These are phyloP conservation scores for Podila horticola DNA, from an alignment of 192 early-diverging fungal species.

Conservation along the genomic window DNA sequence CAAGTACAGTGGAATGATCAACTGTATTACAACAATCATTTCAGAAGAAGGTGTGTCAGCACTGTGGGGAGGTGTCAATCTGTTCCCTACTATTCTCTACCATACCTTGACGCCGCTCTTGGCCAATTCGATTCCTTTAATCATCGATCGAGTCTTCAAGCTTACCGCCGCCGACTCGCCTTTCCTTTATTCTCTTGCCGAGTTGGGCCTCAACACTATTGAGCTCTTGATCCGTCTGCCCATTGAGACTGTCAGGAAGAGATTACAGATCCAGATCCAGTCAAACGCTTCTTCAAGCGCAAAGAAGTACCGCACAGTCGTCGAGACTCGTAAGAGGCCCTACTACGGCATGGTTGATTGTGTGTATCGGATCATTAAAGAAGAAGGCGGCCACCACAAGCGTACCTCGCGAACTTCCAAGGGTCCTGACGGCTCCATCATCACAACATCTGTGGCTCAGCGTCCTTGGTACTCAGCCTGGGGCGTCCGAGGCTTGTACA, in stretches of 20 bases:
- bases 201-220: constrained; percentile 76
- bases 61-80: constrained; percentile 76
- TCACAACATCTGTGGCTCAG: constrained; percentile 13
- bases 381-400: constrained; percentile 73
- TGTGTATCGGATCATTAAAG: constrained; percentile 75
- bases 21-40: constrained; percentile 80
- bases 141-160: constrained; percentile 74
- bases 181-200: constrained; percentile 68
- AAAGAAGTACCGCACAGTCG: constrained; percentile 69
- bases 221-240: constrained; percentile 84
- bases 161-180: constrained; percentile 77
- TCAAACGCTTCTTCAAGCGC: constrained; percentile 28
- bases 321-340: constrained; percentile 72
- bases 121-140: constrained; percentile 70
- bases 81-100: constrained; percentile 85
- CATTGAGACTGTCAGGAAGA: constrained; percentile 87
- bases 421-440: constrained; percentile 11
- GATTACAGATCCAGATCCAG: constrained; percentile 85
- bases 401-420: constrained; percentile 20
- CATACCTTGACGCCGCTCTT: constrained; percentile 82
- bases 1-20: constrained; percentile 86
- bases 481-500: constrained; percentile 78
- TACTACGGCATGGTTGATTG: constrained; percentile 81
- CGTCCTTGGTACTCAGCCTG: constrained; percentile 60
- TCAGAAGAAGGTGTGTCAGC: constrained; percentile 77